phyloP scores from a whole-genome alignment of 1,139 yeast genomes.

The Protomyces arabidopsidicola region DNA sequence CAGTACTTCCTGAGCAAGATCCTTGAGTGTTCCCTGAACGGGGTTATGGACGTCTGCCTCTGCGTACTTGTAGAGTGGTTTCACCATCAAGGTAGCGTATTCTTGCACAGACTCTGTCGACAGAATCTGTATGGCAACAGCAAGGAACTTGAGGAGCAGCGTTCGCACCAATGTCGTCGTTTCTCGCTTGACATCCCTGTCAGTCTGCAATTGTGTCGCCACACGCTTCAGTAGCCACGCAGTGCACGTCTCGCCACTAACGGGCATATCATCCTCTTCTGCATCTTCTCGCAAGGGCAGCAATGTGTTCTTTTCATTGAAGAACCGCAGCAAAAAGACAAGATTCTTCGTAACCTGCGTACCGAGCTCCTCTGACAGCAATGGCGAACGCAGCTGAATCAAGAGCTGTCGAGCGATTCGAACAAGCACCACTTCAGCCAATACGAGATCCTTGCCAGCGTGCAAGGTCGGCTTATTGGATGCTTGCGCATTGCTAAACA shows the following conservation, averaged over 20 bases:
- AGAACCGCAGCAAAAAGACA: slow-evolving; percentile 55
- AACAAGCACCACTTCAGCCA: slow-evolving; percentile 46
- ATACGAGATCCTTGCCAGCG: slow-evolving; percentile 36
- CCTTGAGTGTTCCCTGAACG: slow-evolving; percentile 48
- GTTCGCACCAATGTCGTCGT: slow-evolving; percentile 15
- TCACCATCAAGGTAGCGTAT: slow-evolving; percentile 46
- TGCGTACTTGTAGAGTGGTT: slow-evolving; percentile 30
- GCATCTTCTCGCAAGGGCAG: slow-evolving; percentile 37
- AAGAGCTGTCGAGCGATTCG: slow-evolving; percentile 61
- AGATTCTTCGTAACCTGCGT: slow-evolving; percentile 64
- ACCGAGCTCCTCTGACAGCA: slow-evolving; percentile 60
- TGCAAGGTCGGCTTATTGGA: slow-evolving; percentile 35
- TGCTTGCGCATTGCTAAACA: slow-evolving; percentile 45
- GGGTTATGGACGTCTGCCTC: slow-evolving; percentile 19
- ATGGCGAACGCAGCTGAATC: slow-evolving; percentile 78
- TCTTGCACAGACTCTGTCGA: slow-evolving; percentile 42
- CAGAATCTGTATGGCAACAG: slow-evolving; percentile 54
- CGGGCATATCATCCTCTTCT: slow-evolving; percentile 35
- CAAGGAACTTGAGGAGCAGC: slow-evolving; percentile 46
- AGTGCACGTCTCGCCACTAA: slow-evolving; percentile 11
- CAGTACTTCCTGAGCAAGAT: slow-evolving; percentile 63
- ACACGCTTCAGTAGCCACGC: slow-evolving; percentile 24
- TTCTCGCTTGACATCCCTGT: slow-evolving; percentile 24
- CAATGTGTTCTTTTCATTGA: slow-evolving; percentile 51
- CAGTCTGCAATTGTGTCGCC: slow-evolving; percentile 30